Conservation (phyloP, 169 alveolate species). For the Cryptosporidium muris region DNA sequence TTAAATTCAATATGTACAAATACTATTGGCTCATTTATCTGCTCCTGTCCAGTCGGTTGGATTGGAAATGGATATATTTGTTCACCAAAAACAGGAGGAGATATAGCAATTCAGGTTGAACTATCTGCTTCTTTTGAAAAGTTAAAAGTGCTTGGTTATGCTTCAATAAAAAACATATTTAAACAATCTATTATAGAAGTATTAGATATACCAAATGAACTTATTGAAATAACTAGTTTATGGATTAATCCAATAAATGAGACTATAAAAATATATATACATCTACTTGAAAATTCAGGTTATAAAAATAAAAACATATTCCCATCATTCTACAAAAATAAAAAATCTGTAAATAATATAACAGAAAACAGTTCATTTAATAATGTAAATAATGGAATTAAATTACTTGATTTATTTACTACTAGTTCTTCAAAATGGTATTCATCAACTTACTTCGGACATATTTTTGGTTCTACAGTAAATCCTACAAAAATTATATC, state of each 20-base stretch:
- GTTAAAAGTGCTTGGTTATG: conserved; percentile 19
- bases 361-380: background rate
- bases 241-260: conserved; percentile 5
- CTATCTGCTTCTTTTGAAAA: conserved; percentile 47
- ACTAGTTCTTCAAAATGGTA: conserved; percentile 49
- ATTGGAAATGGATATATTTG: conserved; percentile 72
- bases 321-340: background rate
- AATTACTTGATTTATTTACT: conserved; percentile 1
- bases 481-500: conserved; percentile 12
- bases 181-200: conserved; percentile 28
- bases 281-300: conserved; percentile 1
- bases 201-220: conserved; percentile 4
- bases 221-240: conserved; percentile 11
- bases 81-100: conserved; percentile 72
- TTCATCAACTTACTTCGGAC: conserved; percentile 39
- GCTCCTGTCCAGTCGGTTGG: conserved; percentile 74
- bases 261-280: background rate
- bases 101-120: conserved; percentile 41
- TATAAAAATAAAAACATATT: background rate
- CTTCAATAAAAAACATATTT: conserved; percentile 8
- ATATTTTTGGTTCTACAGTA: conserved; percentile 29
- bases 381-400: conserved; percentile 4
- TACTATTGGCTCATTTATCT: conserved; percentile 73
- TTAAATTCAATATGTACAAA: conserved; percentile 71
- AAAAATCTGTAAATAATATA: background rate